These are phyloP conservation scores for Collybiopsis luxurians DNA, from an alignment of 768 basidiomycete species.

Conservation along the genomic window DNA sequence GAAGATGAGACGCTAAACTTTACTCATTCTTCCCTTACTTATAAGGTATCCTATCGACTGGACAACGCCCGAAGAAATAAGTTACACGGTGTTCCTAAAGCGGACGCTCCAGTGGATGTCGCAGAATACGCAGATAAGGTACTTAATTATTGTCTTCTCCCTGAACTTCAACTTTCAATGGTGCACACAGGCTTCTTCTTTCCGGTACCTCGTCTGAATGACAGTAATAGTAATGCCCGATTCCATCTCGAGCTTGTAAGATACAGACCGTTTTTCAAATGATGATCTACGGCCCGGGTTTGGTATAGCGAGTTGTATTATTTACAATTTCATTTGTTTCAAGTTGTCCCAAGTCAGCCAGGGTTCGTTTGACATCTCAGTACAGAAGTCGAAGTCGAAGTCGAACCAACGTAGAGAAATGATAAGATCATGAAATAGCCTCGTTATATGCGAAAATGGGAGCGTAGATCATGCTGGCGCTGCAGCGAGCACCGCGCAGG, in stretches of 20 bases:
- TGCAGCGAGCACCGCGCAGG: too few species aligned
- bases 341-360: too few species aligned
- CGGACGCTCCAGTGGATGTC: conserved; percentile 54
- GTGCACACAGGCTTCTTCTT: conserved; percentile 49
- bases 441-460: too few species aligned
- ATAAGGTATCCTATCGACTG: conserved; percentile 57
- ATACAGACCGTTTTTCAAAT: neutral
- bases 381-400: too few species aligned
- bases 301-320: neutral
- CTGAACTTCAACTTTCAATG: neutral
- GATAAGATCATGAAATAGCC: too few species aligned
- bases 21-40: neutral
- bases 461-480: too few species aligned
- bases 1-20: neutral
- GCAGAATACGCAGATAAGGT: conserved; percentile 64
- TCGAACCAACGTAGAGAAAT: too few species aligned
- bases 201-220: conserved; percentile 45
- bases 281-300: neutral
- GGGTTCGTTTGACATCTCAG: too few species aligned
- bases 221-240: neutral
- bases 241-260: neutral
- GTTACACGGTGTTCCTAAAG: conserved; percentile 47
- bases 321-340: too few species aligned
- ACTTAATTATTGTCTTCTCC: conserved; percentile 22
- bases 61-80: conserved; percentile 59